Conservation (phyloP, 2,329 filamentous ascomycete genomes). For the Paecilomyces dactylethromorphus region DNA sequence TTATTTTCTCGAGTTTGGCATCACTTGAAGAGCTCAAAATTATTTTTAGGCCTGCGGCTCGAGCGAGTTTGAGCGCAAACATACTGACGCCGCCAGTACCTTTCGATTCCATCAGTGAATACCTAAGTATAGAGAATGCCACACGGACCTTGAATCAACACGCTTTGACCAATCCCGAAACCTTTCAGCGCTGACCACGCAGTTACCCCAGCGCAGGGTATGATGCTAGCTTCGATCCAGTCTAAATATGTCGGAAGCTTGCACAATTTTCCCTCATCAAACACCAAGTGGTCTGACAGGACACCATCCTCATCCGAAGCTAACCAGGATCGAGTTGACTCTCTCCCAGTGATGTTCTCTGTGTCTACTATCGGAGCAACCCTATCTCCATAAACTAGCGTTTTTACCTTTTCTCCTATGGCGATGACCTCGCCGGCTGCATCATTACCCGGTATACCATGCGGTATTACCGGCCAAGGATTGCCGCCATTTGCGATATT, state of each 20-base stretch:
- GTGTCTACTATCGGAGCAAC: not conserved
- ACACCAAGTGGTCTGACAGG: not conserved
- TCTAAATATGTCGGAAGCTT: constrained; percentile 1
- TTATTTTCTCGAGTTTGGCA: not conserved
- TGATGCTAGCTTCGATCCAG: not conserved
- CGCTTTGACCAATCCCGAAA: not conserved
- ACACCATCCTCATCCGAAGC: not conserved
- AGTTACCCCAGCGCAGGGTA: not conserved
- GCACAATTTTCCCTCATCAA: not conserved
- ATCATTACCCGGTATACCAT: not conserved
- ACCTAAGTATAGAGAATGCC: not conserved
- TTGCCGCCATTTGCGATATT: not conserved
- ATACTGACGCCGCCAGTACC: not conserved
- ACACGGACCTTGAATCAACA: not conserved
- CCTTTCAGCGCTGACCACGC: not conserved
- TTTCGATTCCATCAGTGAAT: not conserved
- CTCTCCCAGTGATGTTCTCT: not conserved
- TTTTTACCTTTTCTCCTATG: not conserved
- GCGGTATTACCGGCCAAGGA: not conserved
- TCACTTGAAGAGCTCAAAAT: not conserved
- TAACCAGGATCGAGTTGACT: not conserved
- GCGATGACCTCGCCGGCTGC: not conserved
- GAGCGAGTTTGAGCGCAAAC: not conserved
- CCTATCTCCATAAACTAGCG: not conserved
- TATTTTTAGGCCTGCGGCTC: not conserved